Evolutionary conservation across 164 flowering plant genomes (phyloP).

Genomic region (Euptelea pleiosperma): DNA sequence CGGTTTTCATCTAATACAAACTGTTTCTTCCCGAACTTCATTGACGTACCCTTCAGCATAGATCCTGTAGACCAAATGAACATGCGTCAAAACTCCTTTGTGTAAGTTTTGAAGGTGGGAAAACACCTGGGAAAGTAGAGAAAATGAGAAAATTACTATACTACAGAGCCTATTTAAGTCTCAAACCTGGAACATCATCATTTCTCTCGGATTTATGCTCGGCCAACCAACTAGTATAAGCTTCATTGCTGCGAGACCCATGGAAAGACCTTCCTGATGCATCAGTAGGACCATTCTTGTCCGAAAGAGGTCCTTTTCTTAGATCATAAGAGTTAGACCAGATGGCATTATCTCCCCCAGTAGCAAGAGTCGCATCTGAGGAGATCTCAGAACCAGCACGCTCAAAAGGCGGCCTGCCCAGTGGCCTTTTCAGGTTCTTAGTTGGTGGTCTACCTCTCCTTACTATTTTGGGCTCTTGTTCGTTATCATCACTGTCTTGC

Average conservation of each 20-base stretch:
- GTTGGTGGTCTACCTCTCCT: slow-evolving; percentile 71
- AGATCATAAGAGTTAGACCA: slow-evolving; percentile 32
- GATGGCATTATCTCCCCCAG: slow-evolving; percentile 36
- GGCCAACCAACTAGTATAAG: slow-evolving; percentile 25
- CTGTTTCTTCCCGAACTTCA: slow-evolving; percentile 51
- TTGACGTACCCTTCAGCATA: slow-evolving; percentile 29
- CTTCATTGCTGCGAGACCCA: slow-evolving; percentile 30
- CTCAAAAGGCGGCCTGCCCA: slow-evolving; percentile 40
- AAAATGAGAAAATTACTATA: not conserved
- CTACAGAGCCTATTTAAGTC: not conserved
- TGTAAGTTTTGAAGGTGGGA: not conserved
- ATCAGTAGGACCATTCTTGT: slow-evolving; percentile 31
- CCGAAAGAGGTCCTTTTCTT: slow-evolving; percentile 35
- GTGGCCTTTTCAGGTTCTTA: slow-evolving; percentile 40
- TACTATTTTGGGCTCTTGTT: slow-evolving; percentile 37
- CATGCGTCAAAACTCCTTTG: slow-evolving; percentile 1
- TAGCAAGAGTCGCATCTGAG: slow-evolving; percentile 54
- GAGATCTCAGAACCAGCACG: slow-evolving; percentile 51
- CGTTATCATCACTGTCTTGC: slow-evolving; percentile 62
- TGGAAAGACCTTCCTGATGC: slow-evolving; percentile 25
- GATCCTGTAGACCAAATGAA: slow-evolving; percentile 34
- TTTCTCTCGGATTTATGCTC: slow-evolving; percentile 38
- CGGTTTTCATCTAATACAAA: slow-evolving; percentile 54
- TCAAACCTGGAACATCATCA: slow-evolving; percentile 50
- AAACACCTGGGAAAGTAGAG: not conserved